Evolutionary conservation across 495 filamentous ascomycete species (phyloP), one percentile per base, ranked within the genome.

Genomic region (Chaetomium fimeti): DNA sequence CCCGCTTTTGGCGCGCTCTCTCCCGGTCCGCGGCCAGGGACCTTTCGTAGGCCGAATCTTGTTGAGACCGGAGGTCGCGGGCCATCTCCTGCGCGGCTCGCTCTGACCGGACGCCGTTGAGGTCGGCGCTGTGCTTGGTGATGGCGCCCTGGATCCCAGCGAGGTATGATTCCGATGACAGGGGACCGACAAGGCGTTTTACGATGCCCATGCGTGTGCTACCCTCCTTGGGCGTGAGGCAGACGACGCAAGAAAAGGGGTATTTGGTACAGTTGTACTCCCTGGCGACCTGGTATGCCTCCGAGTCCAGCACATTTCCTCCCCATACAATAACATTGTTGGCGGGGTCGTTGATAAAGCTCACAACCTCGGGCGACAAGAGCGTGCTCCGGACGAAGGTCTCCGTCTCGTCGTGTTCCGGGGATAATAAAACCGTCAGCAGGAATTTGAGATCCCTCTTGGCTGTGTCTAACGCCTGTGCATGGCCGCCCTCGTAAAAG

Each of bases 371-470:
- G 20, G 84, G 85, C 13, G 88, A 83, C 9, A 95, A 81, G 0
- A 98, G 83, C 0, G 92, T 97, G 47, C 93, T 85, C 13, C 83
- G 83, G 57, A 94, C 87, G 79, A 93, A 98, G n/a, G 84, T 79
- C 25, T 83, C 82, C 4, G 91, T 97, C 68, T 96, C 91, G 68
- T 97, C 94, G 72, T 98, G 93, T 68, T 98, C 95, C 0, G 93
- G 91, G 1, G 91, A 91, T 18, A 96, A 74, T 7, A 98, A 81
- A 5, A 98, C 79, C 8, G 96, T 89, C 12, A 98, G 72, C 2
- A 98, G 79, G 72, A 95, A 96, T 66, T 93, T 92, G 58, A 97
- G 78, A n/a, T 97, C 91, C 62, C 83, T 86, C 74, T 98, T 96
- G 0, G 94, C 92, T 12, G 86, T 75, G 70, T 98, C 94, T 59